These are phyloP conservation scores for Rhizopogon rudus DNA, from an alignment of 768 basidiomycete genomes.

Conservation along the genomic window DNA sequence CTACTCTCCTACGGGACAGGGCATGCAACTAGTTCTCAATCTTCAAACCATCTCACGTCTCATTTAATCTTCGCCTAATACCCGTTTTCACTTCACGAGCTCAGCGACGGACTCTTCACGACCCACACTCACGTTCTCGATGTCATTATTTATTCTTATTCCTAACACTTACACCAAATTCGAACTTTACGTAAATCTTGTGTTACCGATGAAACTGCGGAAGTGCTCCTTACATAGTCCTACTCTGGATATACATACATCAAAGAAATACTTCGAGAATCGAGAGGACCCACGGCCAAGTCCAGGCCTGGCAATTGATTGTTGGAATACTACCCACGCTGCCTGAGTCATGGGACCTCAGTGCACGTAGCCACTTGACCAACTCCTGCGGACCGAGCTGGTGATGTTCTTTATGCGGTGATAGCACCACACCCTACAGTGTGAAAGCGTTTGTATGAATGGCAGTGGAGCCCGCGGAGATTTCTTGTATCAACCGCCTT, in stretches of 20 bases:
- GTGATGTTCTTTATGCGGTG: no score
- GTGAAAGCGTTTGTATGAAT: background rate
- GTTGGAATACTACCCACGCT: no score
- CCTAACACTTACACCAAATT: background rate
- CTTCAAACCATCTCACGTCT: background rate
- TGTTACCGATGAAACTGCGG: no score
- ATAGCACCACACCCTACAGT: background rate
- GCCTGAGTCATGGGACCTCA: no score
- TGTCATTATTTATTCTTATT: background rate
- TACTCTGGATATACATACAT: no score
- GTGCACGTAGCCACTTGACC: no score
- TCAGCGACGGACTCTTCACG: background rate
- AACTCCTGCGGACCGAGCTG: no score
- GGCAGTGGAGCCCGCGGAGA: background rate
- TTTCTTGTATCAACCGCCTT: background rate
- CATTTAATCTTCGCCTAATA: background rate
- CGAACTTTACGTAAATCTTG: no score
- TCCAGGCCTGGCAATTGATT: no score
- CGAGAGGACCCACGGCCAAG: no score
- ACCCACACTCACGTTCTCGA: background rate
- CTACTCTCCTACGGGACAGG: background rate
- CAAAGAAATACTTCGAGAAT: no score
- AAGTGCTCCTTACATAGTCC: no score
- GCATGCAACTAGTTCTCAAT: background rate
- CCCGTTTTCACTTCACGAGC: background rate